These are phyloP conservation scores for Eurotiales sp. DNA, from an alignment of 2,329 filamentous ascomycete genomes.

Conservation along the genomic window DNA sequence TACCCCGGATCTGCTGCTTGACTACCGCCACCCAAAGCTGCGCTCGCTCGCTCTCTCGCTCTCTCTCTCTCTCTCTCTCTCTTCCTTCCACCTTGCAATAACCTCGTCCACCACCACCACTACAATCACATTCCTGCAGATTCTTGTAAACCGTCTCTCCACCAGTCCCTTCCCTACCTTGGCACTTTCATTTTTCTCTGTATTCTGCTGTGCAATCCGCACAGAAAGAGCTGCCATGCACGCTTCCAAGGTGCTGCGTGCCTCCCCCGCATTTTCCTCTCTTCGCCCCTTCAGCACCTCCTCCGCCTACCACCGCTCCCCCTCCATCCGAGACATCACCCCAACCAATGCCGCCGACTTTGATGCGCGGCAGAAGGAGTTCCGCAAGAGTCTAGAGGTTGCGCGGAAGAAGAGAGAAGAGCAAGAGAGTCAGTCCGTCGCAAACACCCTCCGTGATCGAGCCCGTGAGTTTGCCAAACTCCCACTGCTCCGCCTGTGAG, in stretches of 20 bases:
- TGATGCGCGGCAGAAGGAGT: constrained; percentile 77
- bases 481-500: constrained; percentile 44
- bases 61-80: background rate
- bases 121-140: too few relatives aligned
- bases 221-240: constrained; percentile 32
- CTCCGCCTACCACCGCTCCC: constrained; percentile 51
- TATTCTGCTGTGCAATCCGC: too few relatives aligned
- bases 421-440: constrained; percentile 75
- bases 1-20: constrained; percentile 3
- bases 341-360: constrained; percentile 70
- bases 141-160: background rate
- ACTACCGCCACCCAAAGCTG: constrained; percentile 7
- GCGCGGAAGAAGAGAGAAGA: constrained; percentile 71
- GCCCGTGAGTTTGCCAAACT: constrained; percentile 35
- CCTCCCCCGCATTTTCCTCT: constrained; percentile 45
- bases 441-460: constrained; percentile 32
- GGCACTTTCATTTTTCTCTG: too few relatives aligned
- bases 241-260: constrained; percentile 48
- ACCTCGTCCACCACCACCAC: background rate
- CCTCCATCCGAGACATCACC: constrained; percentile 82
- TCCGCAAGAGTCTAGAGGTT: constrained; percentile 75
- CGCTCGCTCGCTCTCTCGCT: background rate
- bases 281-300: constrained; percentile 59
- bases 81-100: background rate
- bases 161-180: background rate